Evolutionary conservation across 345 rosid genomes (phyloP).

Genomic region (Carallia brachiata): DNA sequence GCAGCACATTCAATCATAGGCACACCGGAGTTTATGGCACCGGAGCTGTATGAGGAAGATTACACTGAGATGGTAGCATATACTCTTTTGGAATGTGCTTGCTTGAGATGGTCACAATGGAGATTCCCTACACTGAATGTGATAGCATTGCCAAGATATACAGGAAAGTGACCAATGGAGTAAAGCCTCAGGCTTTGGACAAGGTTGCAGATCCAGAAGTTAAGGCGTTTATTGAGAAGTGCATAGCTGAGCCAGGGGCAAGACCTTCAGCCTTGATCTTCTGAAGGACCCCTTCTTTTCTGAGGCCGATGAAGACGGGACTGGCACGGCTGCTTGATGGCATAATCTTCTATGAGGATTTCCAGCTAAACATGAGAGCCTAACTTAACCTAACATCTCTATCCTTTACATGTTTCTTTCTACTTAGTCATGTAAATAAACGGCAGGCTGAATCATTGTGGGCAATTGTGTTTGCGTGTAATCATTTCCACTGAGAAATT

Average conservation of each 20-base stretch:
- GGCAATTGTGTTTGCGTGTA: conserved; percentile 1
- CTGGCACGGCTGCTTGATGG: conserved; percentile 15
- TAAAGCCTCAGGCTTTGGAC: conserved; percentile 50
- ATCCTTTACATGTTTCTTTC: background rate
- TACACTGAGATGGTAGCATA: conserved; percentile 66
- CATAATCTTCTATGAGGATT: background rate
- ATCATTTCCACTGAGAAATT: background rate
- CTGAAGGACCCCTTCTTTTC: conserved; percentile 17
- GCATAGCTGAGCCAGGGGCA: conserved; percentile 56
- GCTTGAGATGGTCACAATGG: conserved; percentile 68
- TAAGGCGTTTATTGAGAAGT: conserved; percentile 57
- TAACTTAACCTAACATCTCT: background rate
- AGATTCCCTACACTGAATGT: conserved; percentile 69
- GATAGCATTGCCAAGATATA: conserved; percentile 67
- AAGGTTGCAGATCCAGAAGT: conserved; percentile 47
- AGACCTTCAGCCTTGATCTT: conserved; percentile 39
- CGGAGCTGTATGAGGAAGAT: conserved; percentile 68
- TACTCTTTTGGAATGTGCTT: conserved; percentile 67
- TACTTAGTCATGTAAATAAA: conserved; percentile 7
- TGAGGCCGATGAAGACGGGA: background rate
- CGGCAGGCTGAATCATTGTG: background rate
- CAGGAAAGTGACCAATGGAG: conserved; percentile 59
- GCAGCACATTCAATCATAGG: conserved; percentile 61
- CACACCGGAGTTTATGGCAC: conserved; percentile 73
- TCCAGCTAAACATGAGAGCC: background rate